Base-by-base conservation (phyloP, 2,329 filamentous ascomycete species). In the Sclerotinia trifoliorum region DNA sequence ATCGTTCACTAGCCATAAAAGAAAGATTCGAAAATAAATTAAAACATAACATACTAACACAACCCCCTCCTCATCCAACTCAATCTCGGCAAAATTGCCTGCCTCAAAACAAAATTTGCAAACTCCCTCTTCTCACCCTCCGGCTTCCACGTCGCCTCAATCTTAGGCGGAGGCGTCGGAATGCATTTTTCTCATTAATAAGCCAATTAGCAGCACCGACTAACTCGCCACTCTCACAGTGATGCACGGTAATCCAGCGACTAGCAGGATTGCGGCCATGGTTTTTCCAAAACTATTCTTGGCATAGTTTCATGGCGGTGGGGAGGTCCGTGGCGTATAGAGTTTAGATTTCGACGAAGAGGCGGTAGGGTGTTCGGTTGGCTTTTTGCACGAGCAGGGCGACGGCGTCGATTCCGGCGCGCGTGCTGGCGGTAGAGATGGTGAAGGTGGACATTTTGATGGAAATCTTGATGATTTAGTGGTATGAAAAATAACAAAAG, bases 171-270 rank as follows among this genome's bases (percentile, higher is more conserved):
- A 13, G 46, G 29, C n/a, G 21, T 52, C 21, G 48, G 48, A 29
- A 52, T 15, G 49, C 15, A 64, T 64, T 54, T 5, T 64, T 64
- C 29, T 64, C 48, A 39, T 64, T 52, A 2, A 64, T 24, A 19
- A 26, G 21, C 48, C 61, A 64, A 54, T 64, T n/a, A 1, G 61
- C 61, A 21, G 61, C 61, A 21, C 48, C 32, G 5, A 54, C 8
- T 3, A 64, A 8, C 13, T 49, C 32, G 5, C 48, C 48, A 39
- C 26, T 63, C 1, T 26, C 46, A 17, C 15, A 5, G 15, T 54
- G 29, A 29, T 44, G 61, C 13, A 54, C 61, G 7, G 32, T 54
- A 2, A 64, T 64, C 48, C 21, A 54, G 29, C 54, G 61, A 52
- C 61, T 64, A 2, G 21, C 15, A 5, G 61, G 48, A 19, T 52